Evolutionary conservation across 768 basidiomycete genomes (phyloP).

Genomic region (Suillus occidentalis): DNA sequence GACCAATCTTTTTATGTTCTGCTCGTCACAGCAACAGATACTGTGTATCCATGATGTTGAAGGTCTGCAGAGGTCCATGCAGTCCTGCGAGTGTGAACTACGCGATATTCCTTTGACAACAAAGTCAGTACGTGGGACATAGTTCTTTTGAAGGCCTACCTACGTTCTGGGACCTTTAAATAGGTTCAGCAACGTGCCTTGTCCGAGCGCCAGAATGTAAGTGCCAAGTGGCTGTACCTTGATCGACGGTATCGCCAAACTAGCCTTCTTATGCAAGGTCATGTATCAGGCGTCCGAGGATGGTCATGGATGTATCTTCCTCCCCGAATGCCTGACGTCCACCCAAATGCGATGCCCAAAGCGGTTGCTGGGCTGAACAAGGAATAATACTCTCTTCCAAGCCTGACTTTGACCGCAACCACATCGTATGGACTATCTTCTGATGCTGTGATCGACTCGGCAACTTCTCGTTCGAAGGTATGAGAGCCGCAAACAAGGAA

Average conservation of each 20-base stretch:
- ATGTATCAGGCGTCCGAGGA: background rate
- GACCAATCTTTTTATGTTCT: background rate
- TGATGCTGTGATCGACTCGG: slow-evolving; percentile 1
- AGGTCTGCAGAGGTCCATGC: background rate
- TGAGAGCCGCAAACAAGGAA: background rate
- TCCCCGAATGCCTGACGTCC: background rate
- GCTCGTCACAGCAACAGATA: background rate
- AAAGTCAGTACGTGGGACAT: background rate
- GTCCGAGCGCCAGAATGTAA: background rate
- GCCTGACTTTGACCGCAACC: slow-evolving; percentile 3
- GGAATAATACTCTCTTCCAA: slow-evolving; percentile 3
- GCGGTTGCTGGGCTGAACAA: slow-evolving; percentile 3
- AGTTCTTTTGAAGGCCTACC: background rate
- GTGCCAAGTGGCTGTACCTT: background rate
- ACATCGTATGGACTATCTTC: slow-evolving; percentile 1
- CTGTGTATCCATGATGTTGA: no score
- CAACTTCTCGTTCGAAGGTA: background rate
- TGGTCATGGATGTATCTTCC: slow-evolving; percentile 1
- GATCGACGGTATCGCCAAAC: background rate
- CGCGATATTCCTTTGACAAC: background rate
- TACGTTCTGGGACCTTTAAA: background rate
- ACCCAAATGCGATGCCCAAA: background rate
- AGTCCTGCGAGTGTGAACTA: background rate
- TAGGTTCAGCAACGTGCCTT: background rate
- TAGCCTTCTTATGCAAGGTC: background rate